phyloP scores from a whole-genome alignment of 2,329 filamentous ascomycete species.

The Alternaria sp. region DNA sequence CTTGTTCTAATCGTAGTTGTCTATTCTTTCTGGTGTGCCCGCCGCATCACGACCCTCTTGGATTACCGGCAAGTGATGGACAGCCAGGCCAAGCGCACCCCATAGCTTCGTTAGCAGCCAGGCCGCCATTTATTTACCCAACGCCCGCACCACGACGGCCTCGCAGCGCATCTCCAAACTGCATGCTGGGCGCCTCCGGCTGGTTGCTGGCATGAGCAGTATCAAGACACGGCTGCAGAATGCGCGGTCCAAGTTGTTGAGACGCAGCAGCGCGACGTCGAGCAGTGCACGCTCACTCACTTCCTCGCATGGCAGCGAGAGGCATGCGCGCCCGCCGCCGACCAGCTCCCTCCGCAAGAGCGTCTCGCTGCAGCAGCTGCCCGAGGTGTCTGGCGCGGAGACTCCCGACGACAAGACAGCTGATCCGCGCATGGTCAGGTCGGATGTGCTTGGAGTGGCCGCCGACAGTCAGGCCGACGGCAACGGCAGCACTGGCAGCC shows the following conservation, averaged over 20 bases:
- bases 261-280: slow-evolving; percentile 38
- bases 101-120: not conserved
- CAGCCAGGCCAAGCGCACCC: not conserved
- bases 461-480: slow-evolving; percentile 21
- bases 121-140: not conserved
- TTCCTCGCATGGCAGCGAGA: slow-evolving; percentile 39
- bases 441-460: slow-evolving; percentile 31
- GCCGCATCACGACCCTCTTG: slow-evolving; percentile 2
- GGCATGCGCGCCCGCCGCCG: slow-evolving; percentile 6
- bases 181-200: slow-evolving; percentile 28
- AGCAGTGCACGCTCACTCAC: slow-evolving; percentile 28
- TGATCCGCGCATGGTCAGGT: slow-evolving; percentile 31
- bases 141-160: slow-evolving; percentile 1
- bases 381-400: slow-evolving; percentile 21
- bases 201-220: slow-evolving; percentile 41
- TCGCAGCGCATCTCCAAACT: slow-evolving; percentile 11
- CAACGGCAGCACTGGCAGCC: slow-evolving; percentile 14
- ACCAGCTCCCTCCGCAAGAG: slow-evolving; percentile 35
- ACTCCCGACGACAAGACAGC: slow-evolving; percentile 11
- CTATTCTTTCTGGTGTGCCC: slow-evolving; percentile 1
- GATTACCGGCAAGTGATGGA: slow-evolving; percentile 5
- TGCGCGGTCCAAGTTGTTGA: slow-evolving; percentile 38
- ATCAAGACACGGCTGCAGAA: slow-evolving; percentile 44
- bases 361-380: slow-evolving; percentile 42
- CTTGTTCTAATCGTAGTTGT: not conserved